Evolutionary conservation across 1,284 basidiomycete genomes (phyloP).

Genomic region (Stygiomarasmius scandens): DNA sequence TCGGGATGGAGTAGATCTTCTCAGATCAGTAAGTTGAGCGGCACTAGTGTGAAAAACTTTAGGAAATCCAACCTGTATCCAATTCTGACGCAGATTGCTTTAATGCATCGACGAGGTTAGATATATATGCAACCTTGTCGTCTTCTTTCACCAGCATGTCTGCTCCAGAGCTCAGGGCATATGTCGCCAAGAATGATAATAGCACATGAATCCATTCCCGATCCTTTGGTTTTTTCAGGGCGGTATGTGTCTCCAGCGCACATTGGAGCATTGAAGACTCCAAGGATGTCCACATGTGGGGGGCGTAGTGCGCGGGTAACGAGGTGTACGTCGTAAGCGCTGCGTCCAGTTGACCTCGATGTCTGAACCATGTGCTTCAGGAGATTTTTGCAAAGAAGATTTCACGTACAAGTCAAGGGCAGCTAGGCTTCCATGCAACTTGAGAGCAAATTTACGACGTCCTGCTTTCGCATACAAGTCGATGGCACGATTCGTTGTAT

Average conservation of each 20-base stretch:
- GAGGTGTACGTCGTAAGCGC: constrained; percentile 75
- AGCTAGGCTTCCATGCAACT: constrained; percentile 82
- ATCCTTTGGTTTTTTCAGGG: constrained; percentile 57
- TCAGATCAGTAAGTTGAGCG: background rate
- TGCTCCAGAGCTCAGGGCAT: constrained; percentile 54
- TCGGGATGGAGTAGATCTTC: constrained; percentile 68
- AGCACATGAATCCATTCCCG: constrained; percentile 76
- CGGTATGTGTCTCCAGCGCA: constrained; percentile 65
- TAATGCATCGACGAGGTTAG: constrained; percentile 54
- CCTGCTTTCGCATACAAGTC: constrained; percentile 81
- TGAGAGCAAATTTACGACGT: constrained; percentile 82
- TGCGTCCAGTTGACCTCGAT: constrained; percentile 60
- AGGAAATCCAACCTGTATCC: constrained; percentile 52
- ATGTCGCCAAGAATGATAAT: constrained; percentile 70
- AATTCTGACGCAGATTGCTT: constrained; percentile 49
- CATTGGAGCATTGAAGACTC: constrained; percentile 76
- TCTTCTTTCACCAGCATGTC: constrained; percentile 56
- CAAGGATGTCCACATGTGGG: constrained; percentile 75
- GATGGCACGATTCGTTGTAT: constrained; percentile 78
- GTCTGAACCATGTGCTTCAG: constrained; percentile 40
- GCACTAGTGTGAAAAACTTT: background rate
- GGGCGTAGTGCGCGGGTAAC: constrained; percentile 81
- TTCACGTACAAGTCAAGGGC: constrained; percentile 79
- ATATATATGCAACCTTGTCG: constrained; percentile 55
- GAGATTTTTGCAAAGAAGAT: constrained; percentile 2